Evolutionary conservation across 352 stramenopile genomes (phyloP).

Genomic region (Phytophthora cactorum): DNA sequence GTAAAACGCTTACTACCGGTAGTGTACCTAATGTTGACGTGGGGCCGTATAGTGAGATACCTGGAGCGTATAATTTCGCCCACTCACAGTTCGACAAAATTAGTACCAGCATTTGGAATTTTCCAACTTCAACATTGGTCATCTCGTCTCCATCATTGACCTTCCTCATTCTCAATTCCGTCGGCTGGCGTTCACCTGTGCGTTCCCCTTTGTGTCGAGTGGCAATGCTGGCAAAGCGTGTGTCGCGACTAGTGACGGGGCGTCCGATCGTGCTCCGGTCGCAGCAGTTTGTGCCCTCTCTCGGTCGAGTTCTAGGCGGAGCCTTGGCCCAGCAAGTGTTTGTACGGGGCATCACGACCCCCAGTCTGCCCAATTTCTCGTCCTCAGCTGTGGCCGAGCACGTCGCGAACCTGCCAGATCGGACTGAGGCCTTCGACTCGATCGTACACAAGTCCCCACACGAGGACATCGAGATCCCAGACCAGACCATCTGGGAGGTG

Average conservation of each 20-base stretch:
- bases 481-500: conserved; percentile 54
- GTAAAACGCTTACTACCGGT: no score
- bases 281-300: not conserved
- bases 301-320: conserved; percentile 12
- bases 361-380: conserved; percentile 28
- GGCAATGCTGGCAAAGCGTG: conserved; percentile 23
- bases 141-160: no score
- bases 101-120: not conserved
- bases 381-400: conserved; percentile 25
- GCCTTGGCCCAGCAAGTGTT: conserved; percentile 19
- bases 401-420: conserved; percentile 17
- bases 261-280: not conserved
- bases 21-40: no score
- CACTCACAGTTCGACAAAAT: no score
- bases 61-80: no score
- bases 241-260: conserved; percentile 17
- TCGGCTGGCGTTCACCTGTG: conserved; percentile 7
- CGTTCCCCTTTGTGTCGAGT: not conserved
- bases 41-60: no score
- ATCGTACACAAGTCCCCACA: conserved; percentile 60
- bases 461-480: conserved; percentile 36
- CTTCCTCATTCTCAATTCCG: conserved; percentile 19
- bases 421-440: conserved; percentile 15
- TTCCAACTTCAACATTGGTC: conserved; percentile 18
- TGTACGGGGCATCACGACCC: conserved; percentile 23